Conservation (phyloP, 148 eudicot genomes). For the Vaccinium macrocarpon region DNA sequence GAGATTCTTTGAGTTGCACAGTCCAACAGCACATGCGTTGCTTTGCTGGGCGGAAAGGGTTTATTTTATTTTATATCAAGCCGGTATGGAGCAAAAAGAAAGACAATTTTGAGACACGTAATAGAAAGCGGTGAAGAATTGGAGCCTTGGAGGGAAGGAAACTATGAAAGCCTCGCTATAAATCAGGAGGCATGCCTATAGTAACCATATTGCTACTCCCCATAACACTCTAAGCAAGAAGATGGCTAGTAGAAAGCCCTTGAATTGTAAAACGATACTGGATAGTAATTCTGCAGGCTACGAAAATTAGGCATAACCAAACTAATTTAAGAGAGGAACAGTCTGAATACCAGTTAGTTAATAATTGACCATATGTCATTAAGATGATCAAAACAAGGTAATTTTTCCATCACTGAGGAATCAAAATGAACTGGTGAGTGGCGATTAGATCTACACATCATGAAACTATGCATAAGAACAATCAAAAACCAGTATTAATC, state of each 20-base stretch:
- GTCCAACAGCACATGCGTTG: neutral
- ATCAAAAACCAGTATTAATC: neutral
- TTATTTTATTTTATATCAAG: neutral
- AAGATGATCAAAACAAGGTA: neutral
- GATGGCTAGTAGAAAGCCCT: neutral
- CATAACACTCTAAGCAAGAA: neutral
- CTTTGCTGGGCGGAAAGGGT: neutral
- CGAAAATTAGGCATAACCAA: neutral
- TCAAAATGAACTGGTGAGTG: too few relatives aligned
- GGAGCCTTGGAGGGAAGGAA: neutral
- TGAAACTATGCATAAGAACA: neutral
- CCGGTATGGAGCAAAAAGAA: neutral
- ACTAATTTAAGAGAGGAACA: constrained; percentile 10
- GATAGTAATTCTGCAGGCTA: neutral
- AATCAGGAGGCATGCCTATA: neutral
- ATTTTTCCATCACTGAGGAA: neutral
- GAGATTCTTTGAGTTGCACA: neutral
- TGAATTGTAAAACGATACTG: neutral
- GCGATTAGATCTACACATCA: neutral
- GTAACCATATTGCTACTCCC: neutral
- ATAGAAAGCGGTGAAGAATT: neutral
- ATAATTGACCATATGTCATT: neutral
- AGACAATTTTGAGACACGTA: neutral
- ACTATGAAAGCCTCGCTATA: neutral
- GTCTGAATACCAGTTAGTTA: neutral